Evolutionary conservation across 768 basidiomycete genomes (phyloP).

Genomic region (Suillus clintonianus): DNA sequence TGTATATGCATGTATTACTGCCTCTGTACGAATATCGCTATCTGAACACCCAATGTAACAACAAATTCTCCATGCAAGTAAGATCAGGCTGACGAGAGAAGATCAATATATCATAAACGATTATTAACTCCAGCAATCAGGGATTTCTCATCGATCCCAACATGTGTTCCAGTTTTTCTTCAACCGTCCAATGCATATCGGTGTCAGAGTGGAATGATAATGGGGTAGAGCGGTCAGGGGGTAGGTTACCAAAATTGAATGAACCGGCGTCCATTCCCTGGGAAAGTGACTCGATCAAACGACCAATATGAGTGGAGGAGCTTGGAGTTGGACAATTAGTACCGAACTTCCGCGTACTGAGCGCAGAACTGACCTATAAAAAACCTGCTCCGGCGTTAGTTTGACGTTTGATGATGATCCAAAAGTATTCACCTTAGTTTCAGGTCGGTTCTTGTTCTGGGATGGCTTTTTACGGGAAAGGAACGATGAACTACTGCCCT

Average conservation of each 20-base stretch:
- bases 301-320: conserved; percentile 76
- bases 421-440: conserved; percentile 69
- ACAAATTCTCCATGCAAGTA: conserved; percentile 6
- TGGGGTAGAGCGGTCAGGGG: conserved; percentile 55
- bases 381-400: conserved; percentile 23
- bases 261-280: conserved; percentile 81
- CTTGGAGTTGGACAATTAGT: conserved; percentile 68
- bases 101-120: conserved; percentile 22
- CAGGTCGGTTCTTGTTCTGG: conserved; percentile 64
- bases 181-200: conserved; percentile 69
- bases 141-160: conserved; percentile 42
- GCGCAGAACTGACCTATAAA: conserved; percentile 17
- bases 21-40: conserved; percentile 35
- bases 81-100: conserved; percentile 14
- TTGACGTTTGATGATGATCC: conserved; percentile 5
- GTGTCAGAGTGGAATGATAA: conserved; percentile 63
- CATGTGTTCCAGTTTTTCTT: conserved; percentile 78
- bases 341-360: conserved; percentile 14
- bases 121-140: conserved; percentile 22
- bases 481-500: conserved; percentile 60
- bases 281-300: conserved; percentile 80
- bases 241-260: conserved; percentile 67
- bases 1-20: conserved; percentile 34
- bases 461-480: conserved; percentile 59
- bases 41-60: conserved; percentile 6